phyloP scores from a whole-genome alignment of 2,329 filamentous ascomycete species.

The Diaporthe vexans region DNA sequence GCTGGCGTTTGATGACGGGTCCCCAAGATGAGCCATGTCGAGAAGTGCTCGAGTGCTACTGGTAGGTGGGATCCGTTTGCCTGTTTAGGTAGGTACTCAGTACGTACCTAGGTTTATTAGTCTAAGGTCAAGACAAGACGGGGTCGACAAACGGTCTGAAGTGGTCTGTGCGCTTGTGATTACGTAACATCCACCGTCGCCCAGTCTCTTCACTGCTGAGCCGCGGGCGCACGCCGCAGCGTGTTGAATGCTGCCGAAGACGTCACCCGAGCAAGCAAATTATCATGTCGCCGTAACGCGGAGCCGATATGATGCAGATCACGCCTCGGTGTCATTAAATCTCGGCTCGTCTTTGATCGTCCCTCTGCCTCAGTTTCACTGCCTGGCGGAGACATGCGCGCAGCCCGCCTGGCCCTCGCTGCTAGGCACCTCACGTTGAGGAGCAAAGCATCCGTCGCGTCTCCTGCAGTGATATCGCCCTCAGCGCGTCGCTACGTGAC shows the following conservation, averaged over 20 bases:
- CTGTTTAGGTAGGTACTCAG: background rate
- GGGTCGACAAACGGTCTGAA: constrained; percentile 7
- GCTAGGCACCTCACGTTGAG: constrained; percentile 32
- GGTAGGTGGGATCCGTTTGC: background rate
- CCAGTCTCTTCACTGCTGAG: background rate
- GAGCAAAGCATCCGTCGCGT: constrained; percentile 15
- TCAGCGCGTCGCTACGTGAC: constrained; percentile 34
- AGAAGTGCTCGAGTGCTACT: background rate
- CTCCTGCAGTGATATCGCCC: background rate
- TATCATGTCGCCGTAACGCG: constrained; percentile 18
- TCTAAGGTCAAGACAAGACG: too few species aligned
- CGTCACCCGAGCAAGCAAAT: background rate
- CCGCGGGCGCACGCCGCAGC: background rate
- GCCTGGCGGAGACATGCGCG: constrained; percentile 38
- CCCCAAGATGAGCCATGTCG: background rate
- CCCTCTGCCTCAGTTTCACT: background rate
- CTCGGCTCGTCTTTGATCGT: background rate
- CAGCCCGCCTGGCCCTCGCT: constrained; percentile 30
- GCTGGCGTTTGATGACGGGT: background rate
- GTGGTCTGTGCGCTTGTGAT: background rate
- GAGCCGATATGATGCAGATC: constrained; percentile 21
- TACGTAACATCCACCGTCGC: background rate
- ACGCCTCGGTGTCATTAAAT: background rate
- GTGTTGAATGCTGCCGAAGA: background rate
- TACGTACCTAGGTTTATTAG: too few species aligned